phyloP scores from a whole-genome alignment of 164 flowering plant genomes.

The Dillenia turbinata region DNA sequence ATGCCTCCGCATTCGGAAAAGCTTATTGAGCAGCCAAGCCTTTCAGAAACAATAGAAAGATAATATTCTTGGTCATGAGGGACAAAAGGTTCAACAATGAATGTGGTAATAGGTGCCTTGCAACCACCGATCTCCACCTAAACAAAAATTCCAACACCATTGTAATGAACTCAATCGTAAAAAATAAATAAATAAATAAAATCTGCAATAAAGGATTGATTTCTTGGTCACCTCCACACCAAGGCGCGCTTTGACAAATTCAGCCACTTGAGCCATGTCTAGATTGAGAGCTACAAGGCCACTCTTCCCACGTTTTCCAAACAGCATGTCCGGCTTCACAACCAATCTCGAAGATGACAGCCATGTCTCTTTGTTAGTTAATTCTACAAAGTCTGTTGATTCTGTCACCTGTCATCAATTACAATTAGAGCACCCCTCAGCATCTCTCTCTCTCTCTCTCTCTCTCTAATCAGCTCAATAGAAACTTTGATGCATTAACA shows the following conservation, averaged over 20 bases:
- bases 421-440: no score
- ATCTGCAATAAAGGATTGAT: no score
- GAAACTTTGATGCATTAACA: no score
- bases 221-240: slow-evolving; percentile 60
- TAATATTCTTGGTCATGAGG: slow-evolving; percentile 86
- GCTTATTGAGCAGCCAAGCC: slow-evolving; percentile 10
- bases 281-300: slow-evolving; percentile 84
- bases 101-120: slow-evolving; percentile 90
- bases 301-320: slow-evolving; percentile 97
- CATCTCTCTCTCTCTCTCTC: no score
- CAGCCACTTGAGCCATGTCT: slow-evolving; percentile 83
- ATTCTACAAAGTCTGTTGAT: slow-evolving; percentile 70
- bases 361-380: slow-evolving; percentile 75
- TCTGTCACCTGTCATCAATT: slow-evolving; percentile 46
- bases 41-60: slow-evolving; percentile 8
- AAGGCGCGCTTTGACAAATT: slow-evolving; percentile 73
- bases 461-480: no score
- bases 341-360: slow-evolving; percentile 77
- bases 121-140: slow-evolving; percentile 97
- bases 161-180: not conserved
- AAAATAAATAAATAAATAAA: not conserved
- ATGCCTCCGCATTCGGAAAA: slow-evolving; percentile 15
- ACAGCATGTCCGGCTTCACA: slow-evolving; percentile 96
- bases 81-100: slow-evolving; percentile 87
- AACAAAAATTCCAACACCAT: not conserved